Base-by-base conservation (phyloP, 805 yeast species). In the Saturnispora halmiae region DNA sequence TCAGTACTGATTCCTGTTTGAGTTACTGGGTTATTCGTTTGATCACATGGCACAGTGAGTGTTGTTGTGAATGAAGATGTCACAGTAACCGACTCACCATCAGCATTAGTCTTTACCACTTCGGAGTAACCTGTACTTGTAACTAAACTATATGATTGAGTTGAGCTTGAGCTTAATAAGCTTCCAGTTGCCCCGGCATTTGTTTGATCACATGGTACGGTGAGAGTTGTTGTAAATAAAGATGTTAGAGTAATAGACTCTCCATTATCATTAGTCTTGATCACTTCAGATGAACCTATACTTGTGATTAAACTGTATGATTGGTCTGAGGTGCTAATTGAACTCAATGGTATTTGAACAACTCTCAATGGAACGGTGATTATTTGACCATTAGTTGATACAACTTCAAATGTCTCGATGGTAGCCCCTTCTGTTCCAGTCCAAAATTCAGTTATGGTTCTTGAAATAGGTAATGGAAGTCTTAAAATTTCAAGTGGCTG, bases 401-500 rank as follows among this genome's bases (percentile, higher is more conserved):
- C 14, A 4, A n/a, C 14, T 10, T 36, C 31, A 14, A 27, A n/a
- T 9, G 32, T 36, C 8, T 36, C 11, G 3, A 27, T 29, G 6
- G 38, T 36, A 4, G n/a, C 6, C 6, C 9, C 25, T 27, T 3
- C n/a, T 4, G 16, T 15, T 21, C 38, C 38, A 8, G 32, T 27
- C 32, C 32, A 36, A 27, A 27, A 36, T 11, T 9, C 25, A 7
- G 32, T 21, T 6, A 14, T 27, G 25, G 18, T n/a, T 27, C 38
- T 36, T 10, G 32, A 13, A 19, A 20, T 26, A 13, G 38, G 32
- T 15, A 19, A 11, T 25, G 38, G 38, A 19, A 36, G 20, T 21
- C 32, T 36, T 11, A 36, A 13, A 20, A 36, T 36, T 27, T 36
- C 38, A n/a, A 36, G 18, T 20, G 38, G 32, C 4, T 24, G 18